A percentile compares a stretch with the other conserved stretches of the same genome.
phyloP scores from a whole-genome alignment of 2,329 filamentous ascomycete genomes.

The Beauveria rudraprayagi region DNA sequence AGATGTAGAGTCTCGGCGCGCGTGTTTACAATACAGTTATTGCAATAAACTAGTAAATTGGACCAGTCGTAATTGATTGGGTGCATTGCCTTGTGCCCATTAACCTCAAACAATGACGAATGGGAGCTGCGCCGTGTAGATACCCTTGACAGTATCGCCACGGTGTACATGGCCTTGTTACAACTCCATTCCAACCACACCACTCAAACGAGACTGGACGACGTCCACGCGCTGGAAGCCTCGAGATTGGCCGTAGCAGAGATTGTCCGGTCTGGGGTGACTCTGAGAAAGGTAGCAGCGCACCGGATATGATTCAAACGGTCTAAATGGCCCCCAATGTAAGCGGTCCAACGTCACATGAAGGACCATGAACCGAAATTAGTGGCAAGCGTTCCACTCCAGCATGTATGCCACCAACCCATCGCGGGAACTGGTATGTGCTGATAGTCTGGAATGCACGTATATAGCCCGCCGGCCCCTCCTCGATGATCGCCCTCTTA shows the following conservation, averaged over 20 bases:
- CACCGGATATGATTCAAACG: not conserved
- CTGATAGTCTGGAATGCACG: not conserved
- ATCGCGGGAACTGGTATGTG: not conserved
- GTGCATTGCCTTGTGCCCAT: too few species aligned
- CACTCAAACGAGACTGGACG: not conserved
- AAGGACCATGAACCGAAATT: not conserved
- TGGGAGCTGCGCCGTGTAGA: too few species aligned
- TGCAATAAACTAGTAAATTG: too few species aligned
- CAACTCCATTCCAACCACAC: not conserved
- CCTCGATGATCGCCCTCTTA: not conserved
- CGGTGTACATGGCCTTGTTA: too few species aligned
- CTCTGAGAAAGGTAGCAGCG: not conserved
- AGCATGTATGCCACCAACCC: not conserved
- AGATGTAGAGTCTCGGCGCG: not conserved
- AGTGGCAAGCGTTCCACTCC: not conserved
- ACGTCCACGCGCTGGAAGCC: not conserved
- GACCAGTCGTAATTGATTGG: too few species aligned
- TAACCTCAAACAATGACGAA: too few species aligned
- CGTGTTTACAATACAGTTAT: too few species aligned
- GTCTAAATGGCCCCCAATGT: not conserved
- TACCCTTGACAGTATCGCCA: not conserved
- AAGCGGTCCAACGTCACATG: conserved; percentile 10
- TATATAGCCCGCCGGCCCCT: not conserved
- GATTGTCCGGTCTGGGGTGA: not conserved
- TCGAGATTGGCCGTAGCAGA: not conserved